phyloP scores from a whole-genome alignment of 2,329 filamentous ascomycete species.

The Phaeoacremonium minimum region DNA sequence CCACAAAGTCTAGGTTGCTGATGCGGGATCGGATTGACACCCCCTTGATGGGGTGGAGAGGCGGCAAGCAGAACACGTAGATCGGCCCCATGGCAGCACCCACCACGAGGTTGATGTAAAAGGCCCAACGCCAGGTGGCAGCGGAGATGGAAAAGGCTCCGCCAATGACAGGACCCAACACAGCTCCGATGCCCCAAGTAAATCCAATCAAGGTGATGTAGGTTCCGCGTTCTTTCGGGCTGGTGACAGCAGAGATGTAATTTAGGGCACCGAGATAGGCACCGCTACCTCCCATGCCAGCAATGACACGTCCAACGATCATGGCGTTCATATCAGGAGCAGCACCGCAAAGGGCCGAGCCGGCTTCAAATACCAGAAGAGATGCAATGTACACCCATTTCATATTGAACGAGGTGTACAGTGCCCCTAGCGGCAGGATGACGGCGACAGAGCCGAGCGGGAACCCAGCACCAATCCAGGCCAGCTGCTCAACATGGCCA shows the following conservation, averaged over 20 bases:
- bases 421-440: conserved; percentile 26
- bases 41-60: conserved; percentile 8
- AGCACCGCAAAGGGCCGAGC: conserved; percentile 28
- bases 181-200: conserved; percentile 29
- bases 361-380: conserved; percentile 14
- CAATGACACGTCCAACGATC: conserved; percentile 38
- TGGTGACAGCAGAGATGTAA: conserved; percentile 21
- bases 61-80: conserved; percentile 35
- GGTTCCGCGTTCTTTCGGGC: conserved; percentile 18
- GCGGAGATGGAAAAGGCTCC: conserved; percentile 22
- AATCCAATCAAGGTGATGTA: conserved; percentile 24
- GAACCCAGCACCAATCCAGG: conserved; percentile 32
- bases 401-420: conserved; percentile 33
- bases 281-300: conserved; percentile 32
- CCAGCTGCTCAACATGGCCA: conserved; percentile 25
- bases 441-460: conserved; percentile 29
- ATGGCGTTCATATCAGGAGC: conserved; percentile 35
- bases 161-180: conserved; percentile 32
- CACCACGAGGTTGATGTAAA: conserved; percentile 47
- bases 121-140: conserved; percentile 31
- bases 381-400: conserved; percentile 29
- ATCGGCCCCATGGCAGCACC: conserved; percentile 35
- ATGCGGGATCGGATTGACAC: conserved; percentile 11
- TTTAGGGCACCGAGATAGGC: conserved; percentile 31
- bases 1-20: conserved; percentile 36